Percentiles rank a stretch among this genome's conserved stretches.
phyloP scores from a whole-genome alignment of 2,329 filamentous ascomycete species.

The Gliomastix tumulicola region DNA sequence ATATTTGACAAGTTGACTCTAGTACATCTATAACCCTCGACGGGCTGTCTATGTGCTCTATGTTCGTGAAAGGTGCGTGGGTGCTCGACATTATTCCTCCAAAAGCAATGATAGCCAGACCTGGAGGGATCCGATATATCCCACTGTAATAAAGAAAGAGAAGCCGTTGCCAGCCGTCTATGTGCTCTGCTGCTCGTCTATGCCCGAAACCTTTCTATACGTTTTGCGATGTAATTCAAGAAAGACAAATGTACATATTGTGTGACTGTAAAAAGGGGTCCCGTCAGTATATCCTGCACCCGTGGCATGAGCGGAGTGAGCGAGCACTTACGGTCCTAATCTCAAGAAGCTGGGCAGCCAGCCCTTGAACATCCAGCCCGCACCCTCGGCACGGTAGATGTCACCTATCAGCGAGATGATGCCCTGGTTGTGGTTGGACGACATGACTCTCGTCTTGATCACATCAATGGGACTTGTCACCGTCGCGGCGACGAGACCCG shows the following conservation, averaged over 20 bases:
- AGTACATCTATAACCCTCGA: no score
- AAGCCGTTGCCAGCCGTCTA: no score
- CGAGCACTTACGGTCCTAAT: constrained; percentile 49
- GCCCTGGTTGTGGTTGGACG: constrained; percentile 42
- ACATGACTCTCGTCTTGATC: constrained; percentile 86
- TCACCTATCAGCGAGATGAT: constrained; percentile 56
- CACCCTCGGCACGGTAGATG: constrained; percentile 63
- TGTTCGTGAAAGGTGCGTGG: no score
- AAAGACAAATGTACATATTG: constrained; percentile 80
- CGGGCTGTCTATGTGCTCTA: no score
- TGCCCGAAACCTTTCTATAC: constrained; percentile 51
- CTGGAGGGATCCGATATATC: no score
- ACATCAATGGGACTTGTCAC: constrained; percentile 83
- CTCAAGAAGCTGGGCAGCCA: constrained; percentile 74
- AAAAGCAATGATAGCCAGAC: no score
- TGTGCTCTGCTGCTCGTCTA: no score
- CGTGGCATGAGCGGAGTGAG: background rate
- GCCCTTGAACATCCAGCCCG: constrained; percentile 81
- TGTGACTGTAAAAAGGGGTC: constrained; percentile 47
- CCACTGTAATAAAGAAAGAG: no score
- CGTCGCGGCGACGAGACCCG: constrained; percentile 77
- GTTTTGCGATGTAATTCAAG: constrained; percentile 79
- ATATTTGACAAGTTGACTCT: no score
- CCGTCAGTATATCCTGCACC: background rate
- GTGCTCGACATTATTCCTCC: no score